Percentiles rank a stretch among this genome's conserved stretches.
Conservation (phyloP, 192 early-diverging fungal genomes). For the Linnemannia hyalina region DNA sequence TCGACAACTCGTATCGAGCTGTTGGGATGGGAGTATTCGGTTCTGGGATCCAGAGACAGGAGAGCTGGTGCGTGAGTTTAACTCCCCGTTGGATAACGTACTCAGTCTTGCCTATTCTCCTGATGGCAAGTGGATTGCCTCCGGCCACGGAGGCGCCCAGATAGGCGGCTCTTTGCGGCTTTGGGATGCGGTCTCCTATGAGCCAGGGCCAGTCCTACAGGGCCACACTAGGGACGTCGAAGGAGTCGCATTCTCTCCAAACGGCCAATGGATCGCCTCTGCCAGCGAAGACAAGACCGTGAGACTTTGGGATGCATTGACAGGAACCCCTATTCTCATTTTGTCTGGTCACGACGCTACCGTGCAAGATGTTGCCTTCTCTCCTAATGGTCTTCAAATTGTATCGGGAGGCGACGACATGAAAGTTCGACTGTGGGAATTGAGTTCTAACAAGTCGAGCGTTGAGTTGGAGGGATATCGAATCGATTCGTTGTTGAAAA, state of each 20-base stretch:
- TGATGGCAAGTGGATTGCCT: neutral
- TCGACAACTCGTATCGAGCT: neutral
- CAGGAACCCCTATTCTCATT: neutral
- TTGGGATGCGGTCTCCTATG: neutral
- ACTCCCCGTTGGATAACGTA: no score
- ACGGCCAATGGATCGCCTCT: slow-evolving; percentile 1
- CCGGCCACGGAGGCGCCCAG: no score
- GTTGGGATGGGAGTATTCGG: neutral
- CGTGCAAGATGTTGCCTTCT: neutral
- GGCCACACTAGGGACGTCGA: neutral
- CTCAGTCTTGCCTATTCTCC: neutral
- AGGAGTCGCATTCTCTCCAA: neutral
- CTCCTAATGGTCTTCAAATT: neutral
- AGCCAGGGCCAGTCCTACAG: neutral
- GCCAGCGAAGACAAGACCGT: neutral
- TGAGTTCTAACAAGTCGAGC: neutral
- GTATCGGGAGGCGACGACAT: neutral
- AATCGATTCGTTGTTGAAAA: no score
- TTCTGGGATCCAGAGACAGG: neutral
- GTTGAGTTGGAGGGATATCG: no score
- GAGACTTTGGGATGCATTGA: neutral
- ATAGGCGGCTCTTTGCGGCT: neutral
- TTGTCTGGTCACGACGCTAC: neutral
- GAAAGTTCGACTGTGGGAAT: neutral
- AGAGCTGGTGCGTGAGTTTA: neutral